Base-by-base conservation (phyloP, 2,329 filamentous ascomycete genomes). In the Ophiosphaerella narmari region DNA sequence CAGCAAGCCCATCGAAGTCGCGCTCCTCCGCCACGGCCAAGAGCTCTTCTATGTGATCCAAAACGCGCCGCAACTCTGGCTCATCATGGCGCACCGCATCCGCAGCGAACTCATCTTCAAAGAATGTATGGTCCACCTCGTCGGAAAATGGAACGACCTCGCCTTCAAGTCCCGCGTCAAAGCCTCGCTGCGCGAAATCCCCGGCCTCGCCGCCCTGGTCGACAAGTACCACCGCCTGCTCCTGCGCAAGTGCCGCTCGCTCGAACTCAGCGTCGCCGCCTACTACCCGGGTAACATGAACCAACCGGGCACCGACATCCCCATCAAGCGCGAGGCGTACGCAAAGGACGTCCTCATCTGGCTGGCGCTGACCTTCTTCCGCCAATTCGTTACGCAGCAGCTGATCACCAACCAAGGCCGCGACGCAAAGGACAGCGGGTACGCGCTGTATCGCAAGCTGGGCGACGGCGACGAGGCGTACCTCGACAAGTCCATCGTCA, bases 311-410 rank as follows among this genome's bases (percentile, higher is more conserved):
- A 54, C 70, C 4, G 59, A 63, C 13, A 52, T 63, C 1, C 65
- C 76, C 9, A 69, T 73, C 44, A 72, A 69, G 44, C 75, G 78
- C 31, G 72, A 75, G 38, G 67, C 69, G 13, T 82, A 80, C 54
- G 66, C 71, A 16, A 76, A 73, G 49, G 77, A 82, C 51, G 77
- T 82, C 50, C 73, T 80, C 51, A 70, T 77, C 55, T 82, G 80
- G 80, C 78, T 81, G 66, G 75, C 74, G 4, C 66, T 81, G 7
- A 62, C 58, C 7, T 74, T 79, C 43, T 77, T 79, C 61, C 75
- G 76, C 1, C 76, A 82, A 59, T 81, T 76, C 74, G 60, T 80
- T 29, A 69, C 67, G 1, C 72, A 78, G 44, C 61, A 68, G 12
- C 66, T 80, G 32, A 64, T 72, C 33, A 67, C 70, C 7, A 71